Base-by-base conservation (phyloP, 2,329 filamentous ascomycete genomes). In the Aspergillus sp. region DNA sequence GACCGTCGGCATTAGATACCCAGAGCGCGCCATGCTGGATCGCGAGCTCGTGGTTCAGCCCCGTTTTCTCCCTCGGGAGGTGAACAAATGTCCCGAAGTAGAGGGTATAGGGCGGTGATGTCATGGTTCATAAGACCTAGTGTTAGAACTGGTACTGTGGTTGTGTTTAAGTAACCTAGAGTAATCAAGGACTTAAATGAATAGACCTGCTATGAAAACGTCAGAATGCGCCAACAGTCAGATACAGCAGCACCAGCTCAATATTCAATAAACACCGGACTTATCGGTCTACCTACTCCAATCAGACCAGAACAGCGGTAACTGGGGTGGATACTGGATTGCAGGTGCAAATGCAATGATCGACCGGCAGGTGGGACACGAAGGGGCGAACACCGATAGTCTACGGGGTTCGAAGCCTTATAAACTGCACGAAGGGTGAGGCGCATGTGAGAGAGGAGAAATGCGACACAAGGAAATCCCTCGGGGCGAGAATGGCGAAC, bases 31-130 rank as follows among this genome's bases (percentile, higher is more conserved):
- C 68, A 84, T 86, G 52, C 76, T 80, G 59, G 80, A 87, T 54
- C 70, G 71, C 62, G 77, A 84, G 67, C 81, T 79, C 12, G 84
- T 86, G 61, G 74, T 83, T 66, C 83, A 54, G 51, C 16, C 53
- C 58, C 20, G 57, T 50, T 6, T 76, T 60, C 79, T 73, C 22
- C 71, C 80, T 67, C 71, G 78, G 69, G 72, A 84, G 69, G 42
- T 89, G 84, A 12, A 88, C 82, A 67, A 90, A 89, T 0, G 84
- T 81, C 12, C 88, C 88, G 20, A 81, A 63, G 67, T 86, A 90
- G 50, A 90, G 69, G 0, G 77, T 77, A 50, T 71, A 65, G 11
- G 55, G 39, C 60, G 56, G 52, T n/a, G 59, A 52, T 63, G 63
- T 63, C 47, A 53, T 59, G 24, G 26, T 29, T 7, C 0, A 9